These are phyloP conservation scores for Fusarium anthophilum DNA, from an alignment of 2,329 filamentous ascomycete genomes.

Conservation along the genomic window DNA sequence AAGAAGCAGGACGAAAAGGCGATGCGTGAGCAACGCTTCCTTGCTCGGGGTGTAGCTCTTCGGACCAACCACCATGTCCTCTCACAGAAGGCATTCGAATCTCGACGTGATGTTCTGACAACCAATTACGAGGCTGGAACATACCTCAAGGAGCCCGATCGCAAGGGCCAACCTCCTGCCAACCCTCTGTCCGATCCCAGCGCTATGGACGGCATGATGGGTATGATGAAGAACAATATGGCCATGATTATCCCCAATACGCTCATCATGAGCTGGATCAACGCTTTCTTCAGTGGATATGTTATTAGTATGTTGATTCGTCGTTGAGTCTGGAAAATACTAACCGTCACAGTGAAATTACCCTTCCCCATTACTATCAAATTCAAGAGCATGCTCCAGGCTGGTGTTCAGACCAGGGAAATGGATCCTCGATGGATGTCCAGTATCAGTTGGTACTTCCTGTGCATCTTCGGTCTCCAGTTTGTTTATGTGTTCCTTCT, in stretches of 20 bases:
- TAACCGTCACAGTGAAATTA: slow-evolving; percentile 76
- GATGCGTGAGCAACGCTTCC: slow-evolving; percentile 85
- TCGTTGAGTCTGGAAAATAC: background rate
- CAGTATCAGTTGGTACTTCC: slow-evolving; percentile 97
- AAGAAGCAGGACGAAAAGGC: slow-evolving; percentile 81
- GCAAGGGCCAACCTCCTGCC: slow-evolving; percentile 83
- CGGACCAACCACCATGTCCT: slow-evolving; percentile 85
- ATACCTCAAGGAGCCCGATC: slow-evolving; percentile 90
- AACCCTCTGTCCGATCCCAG: slow-evolving; percentile 96
- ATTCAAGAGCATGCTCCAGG: slow-evolving; percentile 99
- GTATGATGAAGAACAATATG: slow-evolving; percentile 99
- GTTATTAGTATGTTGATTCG: slow-evolving; percentile 79
- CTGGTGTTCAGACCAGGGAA: slow-evolving; percentile 93
- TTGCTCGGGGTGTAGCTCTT: slow-evolving; percentile 85
- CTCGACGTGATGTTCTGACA: slow-evolving; percentile 82
- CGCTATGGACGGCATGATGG: slow-evolving; percentile 99
- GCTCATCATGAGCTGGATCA: slow-evolving; percentile 99
- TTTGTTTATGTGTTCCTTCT: slow-evolving; percentile 97
- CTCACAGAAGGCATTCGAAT: slow-evolving; percentile 78
- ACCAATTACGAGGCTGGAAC: slow-evolving; percentile 84
- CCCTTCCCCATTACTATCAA: slow-evolving; percentile 98
- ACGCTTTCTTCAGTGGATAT: slow-evolving; percentile 97
- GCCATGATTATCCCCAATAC: slow-evolving; percentile 99
- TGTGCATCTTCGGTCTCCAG: slow-evolving; percentile 96
- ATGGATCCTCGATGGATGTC: slow-evolving; percentile 99